phyloP scores from a whole-genome alignment of 306 rosid genomes.

The Pyrus pyrifolia region DNA sequence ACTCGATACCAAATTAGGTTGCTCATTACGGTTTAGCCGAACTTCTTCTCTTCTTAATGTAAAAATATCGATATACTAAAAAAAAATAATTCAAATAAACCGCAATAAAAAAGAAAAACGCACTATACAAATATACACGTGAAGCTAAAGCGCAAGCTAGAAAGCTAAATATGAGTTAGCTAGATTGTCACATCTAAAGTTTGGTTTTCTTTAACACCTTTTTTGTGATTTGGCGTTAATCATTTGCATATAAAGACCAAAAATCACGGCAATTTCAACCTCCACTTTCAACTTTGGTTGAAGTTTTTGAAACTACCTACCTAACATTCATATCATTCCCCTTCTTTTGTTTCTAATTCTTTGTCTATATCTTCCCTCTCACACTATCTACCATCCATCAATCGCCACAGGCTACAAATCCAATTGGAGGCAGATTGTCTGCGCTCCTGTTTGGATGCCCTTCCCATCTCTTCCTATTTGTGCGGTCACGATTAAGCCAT shows the following conservation, averaged over 20 bases:
- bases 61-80: no score
- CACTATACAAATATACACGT: not conserved
- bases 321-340: slow-evolving; percentile 6
- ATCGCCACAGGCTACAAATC: not conserved
- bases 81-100: not conserved
- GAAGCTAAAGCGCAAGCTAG: not conserved
- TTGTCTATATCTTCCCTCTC: slow-evolving; percentile 5
- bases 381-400: slow-evolving; percentile 4
- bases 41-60: fast-evolving
- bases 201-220: not conserved
- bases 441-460: no score
- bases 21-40: no score
- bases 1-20: no score
- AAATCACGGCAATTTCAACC: not conserved
- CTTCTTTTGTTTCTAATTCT: not conserved
- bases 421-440: not conserved
- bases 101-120: fast-evolving
- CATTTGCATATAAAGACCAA: not conserved
- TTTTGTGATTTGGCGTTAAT: not conserved
- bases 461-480: no score
- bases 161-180: not conserved
- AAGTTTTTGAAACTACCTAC: not conserved
- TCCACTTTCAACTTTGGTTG: slow-evolving; percentile 1
- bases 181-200: not conserved
- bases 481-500: no score